Base-by-base conservation (phyloP, 1,284 basidiomycete species). In the Thecaphora thlaspeos region DNA sequence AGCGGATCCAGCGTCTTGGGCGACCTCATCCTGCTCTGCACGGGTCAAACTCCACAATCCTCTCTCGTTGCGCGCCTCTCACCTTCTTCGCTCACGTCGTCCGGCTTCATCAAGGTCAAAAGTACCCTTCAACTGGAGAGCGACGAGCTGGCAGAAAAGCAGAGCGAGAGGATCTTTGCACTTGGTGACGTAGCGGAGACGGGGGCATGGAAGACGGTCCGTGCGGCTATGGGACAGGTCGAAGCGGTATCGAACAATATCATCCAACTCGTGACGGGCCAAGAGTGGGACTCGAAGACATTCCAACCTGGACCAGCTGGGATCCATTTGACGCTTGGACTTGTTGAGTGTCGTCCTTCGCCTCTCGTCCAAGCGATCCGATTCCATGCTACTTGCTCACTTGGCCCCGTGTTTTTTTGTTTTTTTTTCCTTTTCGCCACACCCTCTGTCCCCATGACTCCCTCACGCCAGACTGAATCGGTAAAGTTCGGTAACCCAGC, bases 1-100 rank as follows among this genome's bases (percentile, higher is more conserved):
- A 46, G 54, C 34, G 55, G 64, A n/a, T 1, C 8, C 38, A 52
- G 34, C 19, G n/a, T 66, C 4, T 23, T 21, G 17, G 62, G 55
- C 2, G 58, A 66, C 37, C 38, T 68, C 3, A 51, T 64, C 23
- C 47, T 68, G 11, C 46, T 61, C 45, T 68, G 65, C 41, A 68
- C 65, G 15, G 65, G 65, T 32, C 65, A 68, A 46, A 61, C 61
- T 5, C 65, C 65, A 0, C 46, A 49, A 8, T 68, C 65, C 4
- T 41, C 43, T 0, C 46, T 68, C 2, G 46, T 65, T 14, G 28
- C 45, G 10, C 19, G 36, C 1, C 56, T 55, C 19, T 47, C 57
- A 2, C 61, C 65, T 4, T 18, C 44, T 2, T 39, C 51, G 3
- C 46, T 64, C 32, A 49, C 55, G 2, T 15, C 7, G 3, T 46